Conservation (phyloP, 768 basidiomycete species). For the Lactarius psammicola region DNA sequence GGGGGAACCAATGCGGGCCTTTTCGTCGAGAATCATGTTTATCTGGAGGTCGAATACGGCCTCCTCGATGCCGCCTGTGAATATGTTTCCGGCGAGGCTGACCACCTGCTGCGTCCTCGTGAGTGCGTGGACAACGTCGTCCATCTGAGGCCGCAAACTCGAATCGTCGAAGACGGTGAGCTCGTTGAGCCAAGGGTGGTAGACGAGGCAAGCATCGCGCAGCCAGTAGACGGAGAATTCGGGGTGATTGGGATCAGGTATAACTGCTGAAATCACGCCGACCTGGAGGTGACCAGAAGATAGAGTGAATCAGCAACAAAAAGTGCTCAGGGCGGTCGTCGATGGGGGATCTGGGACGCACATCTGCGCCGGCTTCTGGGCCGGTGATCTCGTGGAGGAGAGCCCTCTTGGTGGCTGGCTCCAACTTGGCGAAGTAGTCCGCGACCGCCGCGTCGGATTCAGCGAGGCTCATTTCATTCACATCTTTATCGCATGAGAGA, state of each 20-base stretch:
- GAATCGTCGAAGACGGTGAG: conserved; percentile 19
- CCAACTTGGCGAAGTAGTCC: conserved; percentile 19
- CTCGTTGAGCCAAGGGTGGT: conserved; percentile 24
- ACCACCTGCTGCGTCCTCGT: conserved; percentile 17
- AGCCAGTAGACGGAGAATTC: conserved; percentile 20
- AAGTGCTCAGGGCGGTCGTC: neutral
- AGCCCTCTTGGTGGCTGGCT: conserved; percentile 6
- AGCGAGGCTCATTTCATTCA: conserved; percentile 10
- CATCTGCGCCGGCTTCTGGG: conserved; percentile 24
- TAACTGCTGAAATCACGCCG: conserved; percentile 10
- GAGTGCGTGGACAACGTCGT: conserved; percentile 22
- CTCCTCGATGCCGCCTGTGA: conserved; percentile 23
- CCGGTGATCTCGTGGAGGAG: conserved; percentile 22
- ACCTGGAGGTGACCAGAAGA: neutral
- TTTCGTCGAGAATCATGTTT: conserved; percentile 11
- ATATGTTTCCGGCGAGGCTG: conserved; percentile 24
- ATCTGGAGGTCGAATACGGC: conserved; percentile 19
- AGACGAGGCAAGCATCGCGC: conserved; percentile 23
- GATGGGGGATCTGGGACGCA: neutral
- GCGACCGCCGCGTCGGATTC: conserved; percentile 11
- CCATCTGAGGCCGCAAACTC: conserved; percentile 14
- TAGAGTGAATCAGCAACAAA: neutral
- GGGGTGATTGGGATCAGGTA: conserved; percentile 11
- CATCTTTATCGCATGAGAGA: conserved; percentile 7
- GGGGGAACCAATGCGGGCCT: conserved; percentile 22